Evolutionary conservation across 2,329 filamentous ascomycete species (phyloP).

Genomic region (Epichloe aotearoae): DNA sequence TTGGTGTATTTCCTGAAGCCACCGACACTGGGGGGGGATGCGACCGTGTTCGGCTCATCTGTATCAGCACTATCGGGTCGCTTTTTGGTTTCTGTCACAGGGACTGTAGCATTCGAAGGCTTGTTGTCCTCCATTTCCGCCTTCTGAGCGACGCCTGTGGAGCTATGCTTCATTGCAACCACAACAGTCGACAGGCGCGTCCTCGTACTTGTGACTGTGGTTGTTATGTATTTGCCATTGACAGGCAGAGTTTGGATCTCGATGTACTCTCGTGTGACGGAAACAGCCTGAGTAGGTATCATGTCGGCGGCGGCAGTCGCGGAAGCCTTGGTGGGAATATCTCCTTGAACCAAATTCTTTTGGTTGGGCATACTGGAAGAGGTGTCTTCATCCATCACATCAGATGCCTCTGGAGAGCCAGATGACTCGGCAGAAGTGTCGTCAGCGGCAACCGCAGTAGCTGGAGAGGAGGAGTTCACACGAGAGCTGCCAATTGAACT

Average conservation of each 20-base stretch:
- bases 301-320: not conserved
- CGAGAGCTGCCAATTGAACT: no score
- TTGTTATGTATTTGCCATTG: constrained; percentile 11
- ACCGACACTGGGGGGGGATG: not conserved
- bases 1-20: constrained; percentile 1
- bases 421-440: not conserved
- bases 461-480: not conserved
- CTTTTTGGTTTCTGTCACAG: no score
- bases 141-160: not conserved
- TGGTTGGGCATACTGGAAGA: not conserved
- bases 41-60: not conserved
- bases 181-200: constrained; percentile 7
- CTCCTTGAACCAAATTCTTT: not conserved
- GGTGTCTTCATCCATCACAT: not conserved
- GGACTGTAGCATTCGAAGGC: no score
- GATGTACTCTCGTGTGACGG: not conserved
- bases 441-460: not conserved
- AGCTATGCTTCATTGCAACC: constrained; percentile 6
- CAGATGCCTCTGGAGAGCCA: not conserved
- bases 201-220: constrained; percentile 10
- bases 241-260: constrained; percentile 1
- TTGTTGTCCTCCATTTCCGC: constrained; percentile 1
- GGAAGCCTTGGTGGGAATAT: not conserved
- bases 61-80: no score
- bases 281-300: not conserved